Evolutionary conservation across 164 flowering plant genomes (phyloP).

Genomic region (Liquidambar formosana): DNA sequence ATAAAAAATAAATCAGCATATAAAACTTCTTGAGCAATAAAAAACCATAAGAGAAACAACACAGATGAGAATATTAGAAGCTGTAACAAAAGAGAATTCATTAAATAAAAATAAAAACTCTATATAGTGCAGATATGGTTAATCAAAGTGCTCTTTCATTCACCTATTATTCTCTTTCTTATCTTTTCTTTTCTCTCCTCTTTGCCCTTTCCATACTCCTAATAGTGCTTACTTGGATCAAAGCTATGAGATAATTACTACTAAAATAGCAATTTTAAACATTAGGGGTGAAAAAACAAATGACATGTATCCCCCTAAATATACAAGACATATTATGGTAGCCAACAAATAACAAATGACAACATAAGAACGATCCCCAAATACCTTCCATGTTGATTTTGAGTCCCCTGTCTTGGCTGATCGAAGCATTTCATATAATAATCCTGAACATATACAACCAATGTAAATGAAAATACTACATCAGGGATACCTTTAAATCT

Average conservation of each 20-base stretch:
- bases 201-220: too few relatives aligned
- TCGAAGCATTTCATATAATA: constrained; percentile 90
- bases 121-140: too few relatives aligned
- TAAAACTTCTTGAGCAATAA: not conserved
- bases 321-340: too few relatives aligned
- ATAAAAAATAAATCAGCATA: not conserved
- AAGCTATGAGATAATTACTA: not conserved
- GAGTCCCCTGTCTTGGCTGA: constrained; percentile 71
- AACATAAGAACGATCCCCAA: not conserved
- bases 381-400: constrained; percentile 95
- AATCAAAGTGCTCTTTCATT: too few relatives aligned
- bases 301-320: too few relatives aligned
- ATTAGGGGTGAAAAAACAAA: too few relatives aligned
- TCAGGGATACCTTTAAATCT: too few relatives aligned
- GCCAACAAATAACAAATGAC: too few relatives aligned
- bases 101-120: too few relatives aligned
- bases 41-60: not conserved
- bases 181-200: too few relatives aligned
- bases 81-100: not conserved
- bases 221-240: not conserved
- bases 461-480: not conserved
- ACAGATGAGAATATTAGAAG: not conserved
- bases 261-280: not conserved
- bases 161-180: too few relatives aligned
- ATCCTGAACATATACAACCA: constrained; percentile 42